Base-by-base conservation (phyloP, 2,329 filamentous ascomycete species). In the Penicillium janthinellum region DNA sequence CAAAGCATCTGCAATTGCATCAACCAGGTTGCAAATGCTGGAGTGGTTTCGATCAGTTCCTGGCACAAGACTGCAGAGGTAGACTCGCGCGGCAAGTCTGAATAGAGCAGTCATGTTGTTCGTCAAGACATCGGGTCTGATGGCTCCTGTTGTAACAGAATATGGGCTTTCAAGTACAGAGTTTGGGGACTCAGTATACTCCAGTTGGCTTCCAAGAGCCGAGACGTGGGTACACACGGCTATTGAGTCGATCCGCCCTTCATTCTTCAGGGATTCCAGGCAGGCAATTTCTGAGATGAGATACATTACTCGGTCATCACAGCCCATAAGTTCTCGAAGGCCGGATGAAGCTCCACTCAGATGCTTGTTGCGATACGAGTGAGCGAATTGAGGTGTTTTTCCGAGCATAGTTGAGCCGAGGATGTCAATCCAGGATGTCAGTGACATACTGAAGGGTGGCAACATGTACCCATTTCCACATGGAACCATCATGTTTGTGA, bases 261-360 rank as follows among this genome's bases (percentile, higher is more conserved):
- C 87, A 41, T 83, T 80, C 82, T 95, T 96, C 64, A 97, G 86
- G 3, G 91, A 90, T 75, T 98, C 95, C 55, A 99, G 87, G 77
- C 95, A 98, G 56, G 94, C 91, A 70, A 98, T 96, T 79, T 99
- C 95, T 1, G 92, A 96, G 74, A 99, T 96, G 70, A 98, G 83
- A 77, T 96, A 98, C 92, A 99, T 97, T 78, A 98, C 90, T 22
- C 88, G 88, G 78, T 99, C 95, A 65, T 98, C 94, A 76, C 95
- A 98, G 67, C 95, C 95, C 93, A 98, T 98, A 54, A 98, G 85
- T 80, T 96, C 92, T 55, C 90, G 88, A 39, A 99, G 84, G 11
- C 95, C 95, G 10, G 91, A 90, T 2, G 81, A 79, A 5, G 83
- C 78, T 25, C 81, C 79, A 51, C 76, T 80, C 54, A 96, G 85